Conservation (phyloP, 2,329 filamentous ascomycete genomes). For the Verticillium longisporum region DNA sequence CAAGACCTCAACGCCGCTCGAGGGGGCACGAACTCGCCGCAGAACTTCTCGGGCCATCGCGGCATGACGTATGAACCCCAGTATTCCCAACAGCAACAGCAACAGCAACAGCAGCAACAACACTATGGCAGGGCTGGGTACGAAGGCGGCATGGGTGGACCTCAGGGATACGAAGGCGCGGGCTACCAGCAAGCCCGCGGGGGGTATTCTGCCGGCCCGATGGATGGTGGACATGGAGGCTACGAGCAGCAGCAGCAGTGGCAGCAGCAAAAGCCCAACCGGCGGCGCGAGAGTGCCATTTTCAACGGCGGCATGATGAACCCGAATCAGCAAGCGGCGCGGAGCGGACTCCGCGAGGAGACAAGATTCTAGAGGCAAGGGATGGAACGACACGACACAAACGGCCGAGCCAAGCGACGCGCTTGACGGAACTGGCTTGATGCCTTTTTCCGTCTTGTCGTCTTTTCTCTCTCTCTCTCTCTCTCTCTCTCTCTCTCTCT, state of each 20-base stretch:
- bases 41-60: conserved; percentile 16
- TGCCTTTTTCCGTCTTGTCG: background rate
- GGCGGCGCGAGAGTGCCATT: conserved; percentile 55
- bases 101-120: conserved; percentile 23
- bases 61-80: conserved; percentile 36
- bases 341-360: conserved; percentile 49
- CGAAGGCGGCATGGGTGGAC: conserved; percentile 31
- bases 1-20: conserved; percentile 22
- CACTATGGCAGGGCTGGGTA: conserved; percentile 34
- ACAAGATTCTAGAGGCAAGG: conserved; percentile 30
- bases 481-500: background rate
- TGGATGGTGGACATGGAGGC: conserved; percentile 22
- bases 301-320: conserved; percentile 44
- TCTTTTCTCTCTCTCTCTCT: too few species aligned
- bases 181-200: conserved; percentile 7
- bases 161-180: conserved; percentile 17
- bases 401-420: conserved; percentile 5
- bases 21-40: conserved; percentile 39
- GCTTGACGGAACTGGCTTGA: background rate
- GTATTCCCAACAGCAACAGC: conserved; percentile 28
- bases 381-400: background rate
- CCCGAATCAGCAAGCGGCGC: conserved; percentile 42
- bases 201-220: conserved; percentile 14
- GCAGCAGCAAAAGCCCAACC: conserved; percentile 26
- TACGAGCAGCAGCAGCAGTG: conserved; percentile 15